Evolutionary conservation across 495 filamentous ascomycete species (phyloP), one percentile per base, ranked within the genome.

Genomic region (Aspergillus hancockii): DNA sequence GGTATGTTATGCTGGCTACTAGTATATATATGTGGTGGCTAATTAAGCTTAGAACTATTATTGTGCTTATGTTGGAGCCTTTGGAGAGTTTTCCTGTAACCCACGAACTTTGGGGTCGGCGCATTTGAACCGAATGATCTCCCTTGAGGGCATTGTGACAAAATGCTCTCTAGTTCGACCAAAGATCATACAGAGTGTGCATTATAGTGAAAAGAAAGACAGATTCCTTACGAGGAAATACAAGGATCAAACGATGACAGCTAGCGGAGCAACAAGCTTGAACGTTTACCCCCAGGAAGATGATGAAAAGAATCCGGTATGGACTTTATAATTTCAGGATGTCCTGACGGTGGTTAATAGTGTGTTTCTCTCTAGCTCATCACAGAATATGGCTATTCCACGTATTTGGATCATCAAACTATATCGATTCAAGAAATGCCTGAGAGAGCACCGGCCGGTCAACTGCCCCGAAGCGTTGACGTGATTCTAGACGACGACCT

Each of bases 391-490:
- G 94, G 94, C 9, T 91, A 95, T 73, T 94, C 87, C 71, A 94
- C 88, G 19, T 99, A 97, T 71, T 84, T 93, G 69, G 94, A 99
- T 70, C 95, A 99, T 72, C 94, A 99, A 70, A 93, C 91, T 18
- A 91, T 99, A 49, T 98, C 94, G 0, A 96, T 99, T 66, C 94
- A 99, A 79, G 94, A 99, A 81, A 99, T 99, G 94, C 94, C 94
- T 14, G 94, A 99, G 71, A 82, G 94, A 66, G 94, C 94, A 23
- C 94, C 94, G 28, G 93, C 94, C 54, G 94, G 94, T 49, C 94
- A 98, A 79, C 83, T 99, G 63, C 94, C 94, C 58, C 86, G 94
- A 57, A 92, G 93, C 49, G 94, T 98, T n/a, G 94, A 99, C 75
- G 93, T 99, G 19, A 91, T 99, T 57, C 75, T 98, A 62, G 94